phyloP scores from a whole-genome alignment of 1,284 basidiomycete species.

The Naganishia albida region DNA sequence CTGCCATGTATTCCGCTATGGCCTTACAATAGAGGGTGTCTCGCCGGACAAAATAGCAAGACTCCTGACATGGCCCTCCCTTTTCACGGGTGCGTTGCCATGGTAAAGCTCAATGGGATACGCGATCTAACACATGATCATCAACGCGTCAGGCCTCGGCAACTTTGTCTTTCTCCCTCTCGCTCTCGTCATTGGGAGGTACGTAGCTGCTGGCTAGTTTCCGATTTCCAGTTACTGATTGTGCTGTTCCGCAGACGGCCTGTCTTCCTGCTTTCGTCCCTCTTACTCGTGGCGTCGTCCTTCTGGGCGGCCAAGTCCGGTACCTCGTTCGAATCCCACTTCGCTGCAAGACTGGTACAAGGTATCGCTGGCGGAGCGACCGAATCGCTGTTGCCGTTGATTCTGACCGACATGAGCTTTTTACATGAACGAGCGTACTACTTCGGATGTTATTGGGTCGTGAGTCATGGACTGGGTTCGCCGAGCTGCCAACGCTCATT shows the following conservation, averaged over 20 bases:
- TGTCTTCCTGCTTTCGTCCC: slow-evolving; percentile 16
- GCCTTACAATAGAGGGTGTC: slow-evolving; percentile 16
- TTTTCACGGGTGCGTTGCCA: slow-evolving; percentile 21
- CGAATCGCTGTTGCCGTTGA: slow-evolving; percentile 20
- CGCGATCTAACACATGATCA: too few species aligned
- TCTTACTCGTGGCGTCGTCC: slow-evolving; percentile 15
- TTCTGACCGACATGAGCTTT: slow-evolving; percentile 27
- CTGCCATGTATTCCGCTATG: neutral
- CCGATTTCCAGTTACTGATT: neutral
- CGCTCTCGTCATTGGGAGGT: slow-evolving; percentile 23
- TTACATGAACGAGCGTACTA: slow-evolving; percentile 17
- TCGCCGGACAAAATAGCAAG: slow-evolving; percentile 17
- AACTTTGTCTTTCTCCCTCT: slow-evolving; percentile 25
- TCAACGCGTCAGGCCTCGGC: slow-evolving; percentile 4
- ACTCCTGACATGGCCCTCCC: slow-evolving; percentile 24
- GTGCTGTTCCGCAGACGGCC: slow-evolving; percentile 8
- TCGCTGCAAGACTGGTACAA: slow-evolving; percentile 21
- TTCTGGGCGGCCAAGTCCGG: slow-evolving; percentile 24
- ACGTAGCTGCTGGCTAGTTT: neutral
- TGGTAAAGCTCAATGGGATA: neutral
- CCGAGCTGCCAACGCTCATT: neutral
- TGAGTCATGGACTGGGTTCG: slow-evolving; percentile 13
- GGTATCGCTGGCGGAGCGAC: slow-evolving; percentile 24
- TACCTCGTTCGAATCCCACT: slow-evolving; percentile 20
- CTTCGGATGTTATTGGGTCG: slow-evolving; percentile 26